These are phyloP conservation scores for Trichoderma cornu-damae DNA, from an alignment of 2,329 filamentous ascomycete species.

Conservation along the genomic window DNA sequence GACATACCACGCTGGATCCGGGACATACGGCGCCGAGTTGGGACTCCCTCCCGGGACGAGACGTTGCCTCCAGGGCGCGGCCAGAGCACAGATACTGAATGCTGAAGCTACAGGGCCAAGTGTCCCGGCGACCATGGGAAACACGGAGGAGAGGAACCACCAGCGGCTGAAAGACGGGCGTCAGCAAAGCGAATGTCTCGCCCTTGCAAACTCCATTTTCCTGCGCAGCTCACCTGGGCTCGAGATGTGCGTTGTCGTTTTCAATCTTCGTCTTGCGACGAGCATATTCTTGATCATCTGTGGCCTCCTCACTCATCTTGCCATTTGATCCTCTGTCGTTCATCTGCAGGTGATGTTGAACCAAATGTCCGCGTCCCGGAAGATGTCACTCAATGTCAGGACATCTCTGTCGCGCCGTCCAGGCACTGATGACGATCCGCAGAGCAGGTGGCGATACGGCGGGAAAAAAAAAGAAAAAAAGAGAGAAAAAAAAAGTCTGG, in stretches of 20 bases:
- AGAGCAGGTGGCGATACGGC: no score
- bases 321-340: no score
- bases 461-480: no score
- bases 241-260: slow-evolving; percentile 4
- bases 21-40: neutral
- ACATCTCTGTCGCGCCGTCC: no score
- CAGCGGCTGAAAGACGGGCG: slow-evolving; percentile 31
- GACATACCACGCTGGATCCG: slow-evolving; percentile 9
- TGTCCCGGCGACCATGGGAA: slow-evolving; percentile 77
- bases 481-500: neutral
- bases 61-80: slow-evolving; percentile 53
- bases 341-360: neutral
- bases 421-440: no score
- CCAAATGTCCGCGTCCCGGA: neutral
- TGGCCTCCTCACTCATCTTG: neutral
- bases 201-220: no score
- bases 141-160: slow-evolving; percentile 60
- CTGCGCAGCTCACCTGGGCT: neutral
- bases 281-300: neutral
- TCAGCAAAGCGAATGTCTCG: neutral
- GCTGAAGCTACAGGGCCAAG: slow-evolving; percentile 82
- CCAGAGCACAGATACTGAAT: slow-evolving; percentile 78
- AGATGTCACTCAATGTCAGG: no score
- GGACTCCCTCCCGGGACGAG: neutral
- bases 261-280: neutral